Evolutionary conservation across 75 land plant genomes (phyloP), one percentile per base, ranked within the genome.

Genomic region (Selaginella tamariscina): DNA sequence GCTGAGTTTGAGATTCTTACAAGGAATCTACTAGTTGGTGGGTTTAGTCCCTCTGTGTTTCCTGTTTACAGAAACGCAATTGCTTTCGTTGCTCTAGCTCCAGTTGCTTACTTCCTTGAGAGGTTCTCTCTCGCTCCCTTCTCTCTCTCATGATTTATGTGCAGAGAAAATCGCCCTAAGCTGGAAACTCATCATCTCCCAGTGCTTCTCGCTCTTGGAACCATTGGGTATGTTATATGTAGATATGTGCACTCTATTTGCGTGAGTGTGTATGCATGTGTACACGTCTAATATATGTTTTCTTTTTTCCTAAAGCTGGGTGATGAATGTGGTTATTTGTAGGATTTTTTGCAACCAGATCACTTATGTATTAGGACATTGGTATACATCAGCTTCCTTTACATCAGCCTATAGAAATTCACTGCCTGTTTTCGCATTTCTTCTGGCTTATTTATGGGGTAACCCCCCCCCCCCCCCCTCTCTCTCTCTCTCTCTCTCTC

Each of bases 351-450:
- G 78, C 23, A 80, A 77, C 39, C 84, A 82, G 33, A 78, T 78
- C 68, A 56, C 75, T 1, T 82, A 77, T 65, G 76, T 89, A 32
- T 54, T 84, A 64, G 98, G 98, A 0, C 71, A 89, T 55, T 81
- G 83, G 31, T 85, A 85, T 71, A 89, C 98, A 23, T 84, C 91
- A 1, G 88, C 90, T 1, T 81, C 86, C 11, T 87, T 89, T 63
- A 86, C 96, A 5, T 89, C 98, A 0, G 85, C 86, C 20, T 79
- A 86, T 29, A 82, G 86, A 56, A 93, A 89, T 72, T 84, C 87
- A 20, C 83, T 83, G 22, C 98, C 98, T 0, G 91, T 89, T 69
- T 81, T 84, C 29, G 85, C 96, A 0, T 86, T 89, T 72, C 70
- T 82, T 66, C 80, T 93, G 80, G 90, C 98, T 0, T 81, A 79